Evolutionary conservation across 2,329 filamentous ascomycete genomes (phyloP), one percentile per base, ranked within the genome.

Genomic region (Venturiaceae sp.): DNA sequence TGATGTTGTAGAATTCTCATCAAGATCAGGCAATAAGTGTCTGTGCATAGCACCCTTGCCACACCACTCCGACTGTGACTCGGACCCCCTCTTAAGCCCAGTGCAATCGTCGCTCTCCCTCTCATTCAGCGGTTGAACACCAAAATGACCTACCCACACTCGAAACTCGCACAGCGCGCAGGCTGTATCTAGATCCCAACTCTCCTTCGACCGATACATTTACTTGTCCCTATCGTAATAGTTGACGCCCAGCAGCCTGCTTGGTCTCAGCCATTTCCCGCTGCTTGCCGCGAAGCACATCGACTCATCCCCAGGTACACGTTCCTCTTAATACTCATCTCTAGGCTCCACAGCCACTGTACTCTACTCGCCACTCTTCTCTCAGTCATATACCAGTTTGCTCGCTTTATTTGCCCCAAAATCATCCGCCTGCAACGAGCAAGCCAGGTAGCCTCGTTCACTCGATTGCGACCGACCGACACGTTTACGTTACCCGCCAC

Each of bases 401-500:
- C 37, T 58, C 44, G 33, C 50, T 33, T 60, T 60, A 58, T 23
- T 66, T 65, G 64, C 21, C 30, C n/a, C 8, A 23, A n/a, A 6
- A n/a, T 30, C 26, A 32, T 23, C 44, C 44, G 23, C 44, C 26
- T 30, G 19, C 44, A 2, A 37, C 34, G 11, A 34, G 19, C 13
- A 36, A 30, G 13, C 30, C 46, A 6, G 11, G 30, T 52, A 28
- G 46, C 64, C 64, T 67, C 65, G 65, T 66, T 65, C 34, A 61
- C 65, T 65, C 65, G 64, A 65, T 66, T 59, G 65, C 66, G 64
- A 66, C 64, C 59, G 63, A 37, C 52, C 52, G 44, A 50, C 23
- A 50, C 44, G 26, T 30, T 50, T 13, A 8, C 44, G n/a, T n/a
- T n/a, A n/a, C 26, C 44, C 44, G 44, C 21, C 44, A 50, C 44